These are phyloP conservation scores for Solanum hybrid DNA, from an alignment of 305 asterid species.

Conservation along the genomic window DNA sequence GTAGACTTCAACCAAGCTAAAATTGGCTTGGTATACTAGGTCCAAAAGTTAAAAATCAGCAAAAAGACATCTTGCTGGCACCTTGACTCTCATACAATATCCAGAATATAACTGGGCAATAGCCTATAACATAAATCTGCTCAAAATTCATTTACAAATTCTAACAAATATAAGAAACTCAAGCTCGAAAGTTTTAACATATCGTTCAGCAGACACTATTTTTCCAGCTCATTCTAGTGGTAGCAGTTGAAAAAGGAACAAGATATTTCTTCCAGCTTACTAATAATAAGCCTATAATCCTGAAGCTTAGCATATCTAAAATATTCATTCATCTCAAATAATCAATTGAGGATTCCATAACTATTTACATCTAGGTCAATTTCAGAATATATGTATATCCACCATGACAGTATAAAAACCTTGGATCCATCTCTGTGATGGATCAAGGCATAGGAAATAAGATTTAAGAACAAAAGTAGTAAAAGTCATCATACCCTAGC, in stretches of 20 bases:
- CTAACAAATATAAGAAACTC: not conserved
- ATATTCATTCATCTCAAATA: not conserved
- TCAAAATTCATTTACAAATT: not conserved
- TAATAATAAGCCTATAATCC: not conserved
- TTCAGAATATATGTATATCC: not conserved
- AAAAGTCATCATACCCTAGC: slow-evolving; percentile 41
- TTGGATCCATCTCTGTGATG: not conserved
- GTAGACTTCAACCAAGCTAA: not conserved
- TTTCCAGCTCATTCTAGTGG: not conserved
- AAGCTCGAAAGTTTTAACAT: not conserved
- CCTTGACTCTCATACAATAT: not conserved
- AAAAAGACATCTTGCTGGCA: not conserved
- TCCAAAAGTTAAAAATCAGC: not conserved
- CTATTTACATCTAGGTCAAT: not conserved
- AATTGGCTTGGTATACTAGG: not conserved
- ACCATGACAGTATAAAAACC: not conserved
- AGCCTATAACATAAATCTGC: not conserved
- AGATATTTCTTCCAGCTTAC: not conserved
- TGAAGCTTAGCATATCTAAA: not conserved
- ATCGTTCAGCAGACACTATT: not conserved
- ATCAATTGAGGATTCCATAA: not conserved
- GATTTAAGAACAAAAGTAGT: not conserved
- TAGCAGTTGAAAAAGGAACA: not conserved
- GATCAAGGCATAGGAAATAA: not conserved
- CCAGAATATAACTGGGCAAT: not conserved